Evolutionary conservation across 768 basidiomycete species (phyloP).

Genomic region (Tylopilus plumbeoviolaceoides): DNA sequence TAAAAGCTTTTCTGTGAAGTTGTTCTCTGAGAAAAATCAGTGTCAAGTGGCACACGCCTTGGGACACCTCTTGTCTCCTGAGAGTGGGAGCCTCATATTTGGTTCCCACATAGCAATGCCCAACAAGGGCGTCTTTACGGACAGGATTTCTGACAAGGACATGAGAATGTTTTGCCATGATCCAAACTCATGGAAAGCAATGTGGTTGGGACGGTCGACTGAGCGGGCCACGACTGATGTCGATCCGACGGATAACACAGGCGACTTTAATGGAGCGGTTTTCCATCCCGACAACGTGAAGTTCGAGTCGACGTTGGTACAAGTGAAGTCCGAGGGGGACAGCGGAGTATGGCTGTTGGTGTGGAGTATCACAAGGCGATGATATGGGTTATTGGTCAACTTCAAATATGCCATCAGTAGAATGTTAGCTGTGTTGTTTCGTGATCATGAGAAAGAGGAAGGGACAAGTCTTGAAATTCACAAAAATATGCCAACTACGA

Average conservation of each 20-base stretch:
- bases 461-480: no score
- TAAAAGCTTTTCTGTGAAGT: constrained; percentile 23
- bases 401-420: background rate
- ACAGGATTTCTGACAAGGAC: background rate
- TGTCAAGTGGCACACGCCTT: constrained; percentile 21
- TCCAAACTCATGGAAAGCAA: constrained; percentile 25
- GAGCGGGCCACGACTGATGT: background rate
- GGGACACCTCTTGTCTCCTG: constrained; percentile 25
- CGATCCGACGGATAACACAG: background rate
- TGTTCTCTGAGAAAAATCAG: constrained; percentile 28
- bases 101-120: constrained; percentile 24
- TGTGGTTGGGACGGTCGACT: constrained; percentile 20
- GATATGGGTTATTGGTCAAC: background rate
- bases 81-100: constrained; percentile 29
- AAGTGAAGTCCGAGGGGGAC: background rate
- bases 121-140: constrained; percentile 5
- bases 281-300: constrained; percentile 33
- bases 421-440: no score
- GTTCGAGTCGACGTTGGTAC: constrained; percentile 23
- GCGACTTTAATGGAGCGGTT: constrained; percentile 1
- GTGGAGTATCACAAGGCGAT: constrained; percentile 20
- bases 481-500: background rate
- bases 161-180: constrained; percentile 22
- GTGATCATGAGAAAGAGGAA: no score
- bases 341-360: constrained; percentile 5